These are phyloP conservation scores for Acacia confusa DNA, from an alignment of 306 rosid species.

Conservation along the genomic window DNA sequence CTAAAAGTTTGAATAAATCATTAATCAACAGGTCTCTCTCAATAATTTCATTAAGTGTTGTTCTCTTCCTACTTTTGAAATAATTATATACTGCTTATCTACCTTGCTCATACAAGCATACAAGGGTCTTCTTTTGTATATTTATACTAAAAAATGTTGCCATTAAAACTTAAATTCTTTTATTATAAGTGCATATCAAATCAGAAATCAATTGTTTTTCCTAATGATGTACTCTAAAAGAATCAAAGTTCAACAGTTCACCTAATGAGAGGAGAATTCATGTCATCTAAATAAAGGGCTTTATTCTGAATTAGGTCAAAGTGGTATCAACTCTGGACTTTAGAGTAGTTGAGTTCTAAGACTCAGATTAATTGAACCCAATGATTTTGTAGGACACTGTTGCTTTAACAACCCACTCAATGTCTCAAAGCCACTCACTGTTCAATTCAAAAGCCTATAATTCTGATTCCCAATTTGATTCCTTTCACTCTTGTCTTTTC, in stretches of 20 bases:
- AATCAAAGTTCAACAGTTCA: not conserved
- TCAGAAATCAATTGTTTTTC: not conserved
- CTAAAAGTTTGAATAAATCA: no score
- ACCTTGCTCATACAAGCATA: no score
- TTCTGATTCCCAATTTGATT: slow-evolving; percentile 15
- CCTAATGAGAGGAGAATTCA: not conserved
- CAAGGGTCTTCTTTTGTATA: no score
- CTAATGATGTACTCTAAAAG: not conserved
- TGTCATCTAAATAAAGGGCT: not conserved
- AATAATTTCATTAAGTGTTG: no score
- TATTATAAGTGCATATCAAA: not conserved
- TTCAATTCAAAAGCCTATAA: slow-evolving; percentile 23
- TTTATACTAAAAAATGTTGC: not conserved
- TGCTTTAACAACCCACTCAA: slow-evolving; percentile 21
- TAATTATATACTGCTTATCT: no score
- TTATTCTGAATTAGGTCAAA: not conserved
- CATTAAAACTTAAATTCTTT: not conserved
- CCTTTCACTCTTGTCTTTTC: slow-evolving; percentile 34
- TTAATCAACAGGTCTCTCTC: no score
- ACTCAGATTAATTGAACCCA: slow-evolving; percentile 21
- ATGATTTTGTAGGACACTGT: slow-evolving; percentile 17
- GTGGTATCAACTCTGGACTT: not conserved
- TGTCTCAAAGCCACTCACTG: slow-evolving; percentile 30
- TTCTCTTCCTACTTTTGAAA: no score
- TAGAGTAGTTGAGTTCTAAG: not conserved